These are phyloP conservation scores for Boletus subluridellus DNA, from an alignment of 1,284 basidiomycete genomes.

Conservation along the genomic window DNA sequence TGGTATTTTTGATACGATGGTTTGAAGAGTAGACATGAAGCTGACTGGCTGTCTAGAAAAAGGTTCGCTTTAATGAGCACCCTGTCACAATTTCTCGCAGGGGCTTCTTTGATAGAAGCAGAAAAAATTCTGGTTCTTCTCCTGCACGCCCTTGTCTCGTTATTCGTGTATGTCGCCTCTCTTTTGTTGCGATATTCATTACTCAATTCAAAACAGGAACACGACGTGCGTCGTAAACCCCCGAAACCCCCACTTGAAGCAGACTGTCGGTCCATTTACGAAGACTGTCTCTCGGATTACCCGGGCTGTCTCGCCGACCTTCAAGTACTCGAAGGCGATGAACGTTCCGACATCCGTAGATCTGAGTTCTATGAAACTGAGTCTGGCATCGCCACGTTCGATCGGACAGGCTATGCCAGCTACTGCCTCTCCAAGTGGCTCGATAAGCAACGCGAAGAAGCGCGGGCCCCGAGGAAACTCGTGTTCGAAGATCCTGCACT, in stretches of 20 bases:
- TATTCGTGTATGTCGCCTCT: constrained; percentile 22
- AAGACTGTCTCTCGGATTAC: constrained; percentile 29
- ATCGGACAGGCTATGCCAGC: constrained; percentile 26
- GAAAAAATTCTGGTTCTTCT: constrained; percentile 12
- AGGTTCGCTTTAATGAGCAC: constrained; percentile 29
- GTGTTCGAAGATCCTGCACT: constrained; percentile 24
- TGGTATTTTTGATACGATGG: constrained; percentile 12
- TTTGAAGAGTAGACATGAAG: not conserved
- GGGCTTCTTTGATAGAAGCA: constrained; percentile 20
- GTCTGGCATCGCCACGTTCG: constrained; percentile 28
- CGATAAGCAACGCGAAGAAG: constrained; percentile 30
- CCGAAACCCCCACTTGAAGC: constrained; percentile 1
- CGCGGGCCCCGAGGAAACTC: constrained; percentile 14
- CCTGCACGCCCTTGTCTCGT: constrained; percentile 30
- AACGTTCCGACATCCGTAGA: constrained; percentile 10
- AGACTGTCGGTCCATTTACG: constrained; percentile 28
- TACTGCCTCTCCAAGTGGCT: constrained; percentile 30
- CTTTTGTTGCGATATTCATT: not conserved
- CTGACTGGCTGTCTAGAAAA: constrained; percentile 22
- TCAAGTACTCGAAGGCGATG: constrained; percentile 18
- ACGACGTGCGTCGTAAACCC: not conserved
- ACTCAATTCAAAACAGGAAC: constrained; percentile 14
- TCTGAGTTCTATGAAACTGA: constrained; percentile 33
- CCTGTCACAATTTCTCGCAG: constrained; percentile 27
- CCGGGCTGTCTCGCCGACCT: constrained; percentile 21